Conservation (phyloP, 345 rosid species). For the Rhodamnia argentea region DNA sequence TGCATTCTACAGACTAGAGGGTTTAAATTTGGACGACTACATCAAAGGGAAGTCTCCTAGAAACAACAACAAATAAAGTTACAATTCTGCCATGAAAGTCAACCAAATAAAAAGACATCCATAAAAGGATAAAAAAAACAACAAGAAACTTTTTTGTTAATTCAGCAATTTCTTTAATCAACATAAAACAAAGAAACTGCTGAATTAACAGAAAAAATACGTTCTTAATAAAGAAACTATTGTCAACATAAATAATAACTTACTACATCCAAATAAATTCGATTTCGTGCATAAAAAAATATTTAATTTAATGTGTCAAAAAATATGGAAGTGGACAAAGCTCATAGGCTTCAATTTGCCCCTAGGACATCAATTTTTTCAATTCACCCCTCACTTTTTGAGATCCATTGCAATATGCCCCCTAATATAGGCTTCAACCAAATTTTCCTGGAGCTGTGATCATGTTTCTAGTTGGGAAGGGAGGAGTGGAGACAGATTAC, state of each 20-base stretch:
- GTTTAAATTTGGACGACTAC: too few relatives aligned
- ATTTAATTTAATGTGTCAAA: neutral
- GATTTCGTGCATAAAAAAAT: neutral
- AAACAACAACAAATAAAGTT: too few relatives aligned
- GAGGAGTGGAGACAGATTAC: neutral
- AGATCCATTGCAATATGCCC: neutral
- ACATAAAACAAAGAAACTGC: too few relatives aligned
- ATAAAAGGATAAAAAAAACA: too few relatives aligned
- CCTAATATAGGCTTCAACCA: neutral
- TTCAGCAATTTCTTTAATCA: neutral
- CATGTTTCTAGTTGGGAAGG: neutral
- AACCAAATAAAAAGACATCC: neutral
- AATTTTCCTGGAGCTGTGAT: neutral
- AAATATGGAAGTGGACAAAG: neutral
- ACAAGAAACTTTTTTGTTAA: neutral
- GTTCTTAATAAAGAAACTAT: neutral
- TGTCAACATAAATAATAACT: neutral
- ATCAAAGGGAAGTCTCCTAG: too few relatives aligned
- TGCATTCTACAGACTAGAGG: too few relatives aligned
- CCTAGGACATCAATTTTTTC: neutral
- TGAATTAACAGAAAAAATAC: too few relatives aligned
- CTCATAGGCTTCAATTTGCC: neutral
- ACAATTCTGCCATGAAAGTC: neutral
- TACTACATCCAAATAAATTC: neutral
- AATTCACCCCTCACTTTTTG: neutral